Evolutionary conservation across 129 eudicot species (phyloP), one percentile per base, ranked within the genome.

Genomic region (Cynara cardunculus): DNA sequence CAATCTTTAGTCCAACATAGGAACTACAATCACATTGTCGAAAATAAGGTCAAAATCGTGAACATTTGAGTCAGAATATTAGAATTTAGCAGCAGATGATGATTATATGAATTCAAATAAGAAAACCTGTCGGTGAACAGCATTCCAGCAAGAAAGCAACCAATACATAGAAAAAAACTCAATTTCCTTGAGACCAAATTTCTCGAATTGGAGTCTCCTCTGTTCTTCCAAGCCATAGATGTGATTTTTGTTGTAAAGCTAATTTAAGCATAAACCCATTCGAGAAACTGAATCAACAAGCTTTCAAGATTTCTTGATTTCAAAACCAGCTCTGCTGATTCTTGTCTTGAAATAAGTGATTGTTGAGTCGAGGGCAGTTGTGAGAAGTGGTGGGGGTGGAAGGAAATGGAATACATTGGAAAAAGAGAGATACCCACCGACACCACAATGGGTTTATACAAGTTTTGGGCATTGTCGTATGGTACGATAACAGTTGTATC

Each of bases 121-220:
- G 35, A 16, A 32, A 41, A 79, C 98, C 96, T 94, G 96, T 88
- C 89, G 49, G 97, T 90, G 92, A 94, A 94, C 85, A 94, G 87
- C 97, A 94, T 87, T 78, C 98, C 98, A 81, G 88, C 97, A 85
- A 84, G 92, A 69, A 92, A 92, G 86, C 94, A 92, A 8, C 90
- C 89, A 71, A 89, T 68, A 49, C 94, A 90, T 0, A 95, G 78
- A n/a, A 90, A 66, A 74, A 90, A 1, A 24, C 90, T 86, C 85
- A 90, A 79, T 62, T 90, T 94, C 83, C 86, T 84, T 8, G 98
- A 85, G 30, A 90, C 65, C 78, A 84, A 82, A 81, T 28, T 89
- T 79, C 89, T 91, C 32, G 87, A 84, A 83, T 84, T 77, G 6
- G 86, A 82, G 28, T 88, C 93, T 65, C 59, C 71, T 49, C 61